Conservation (phyloP, 2,329 filamentous ascomycete genomes). For the Cyanodermella asteris region DNA sequence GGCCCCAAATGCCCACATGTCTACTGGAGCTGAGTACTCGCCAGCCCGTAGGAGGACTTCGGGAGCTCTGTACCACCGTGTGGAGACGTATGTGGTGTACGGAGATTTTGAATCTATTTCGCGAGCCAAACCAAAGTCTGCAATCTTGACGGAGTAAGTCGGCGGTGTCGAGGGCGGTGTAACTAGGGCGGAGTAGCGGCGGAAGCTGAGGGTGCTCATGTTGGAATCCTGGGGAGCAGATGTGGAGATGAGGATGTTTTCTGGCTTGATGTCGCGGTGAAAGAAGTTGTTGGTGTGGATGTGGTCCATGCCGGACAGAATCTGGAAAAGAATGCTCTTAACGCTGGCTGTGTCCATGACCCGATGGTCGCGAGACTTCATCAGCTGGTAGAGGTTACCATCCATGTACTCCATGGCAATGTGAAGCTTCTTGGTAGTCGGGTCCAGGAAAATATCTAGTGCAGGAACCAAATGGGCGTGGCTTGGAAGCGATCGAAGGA, state of each 20-base stretch:
- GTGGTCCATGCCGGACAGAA: conserved; percentile 85
- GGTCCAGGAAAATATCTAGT: conserved; percentile 93
- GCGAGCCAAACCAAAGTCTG: conserved; percentile 90
- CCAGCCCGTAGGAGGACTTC: conserved; percentile 85
- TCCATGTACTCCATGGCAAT: conserved; percentile 99
- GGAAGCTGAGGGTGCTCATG: conserved; percentile 44
- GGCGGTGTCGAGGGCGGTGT: conserved; percentile 90
- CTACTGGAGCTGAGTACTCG: conserved; percentile 90
- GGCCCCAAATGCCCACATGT: conserved; percentile 94
- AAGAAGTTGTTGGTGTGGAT: conserved; percentile 97
- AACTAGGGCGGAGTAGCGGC: conserved; percentile 77
- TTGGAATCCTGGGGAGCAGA: conserved; percentile 61
- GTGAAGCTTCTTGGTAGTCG: conserved; percentile 85
- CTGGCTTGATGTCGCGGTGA: conserved; percentile 96
- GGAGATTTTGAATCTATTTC: conserved; percentile 92
- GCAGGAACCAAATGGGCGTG: conserved; percentile 92
- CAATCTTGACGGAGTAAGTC: conserved; percentile 90
- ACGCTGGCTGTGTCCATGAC: conserved; percentile 73
- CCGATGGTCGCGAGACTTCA: conserved; percentile 97
- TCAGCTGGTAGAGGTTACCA: conserved; percentile 92
- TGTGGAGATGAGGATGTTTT: conserved; percentile 93
- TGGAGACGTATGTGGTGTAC: conserved; percentile 97
- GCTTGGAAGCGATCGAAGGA: conserved; percentile 66
- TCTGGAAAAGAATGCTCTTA: conserved; percentile 95
- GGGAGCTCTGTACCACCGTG: conserved; percentile 82